phyloP scores from a whole-genome alignment of 345 rosid species.

The Aurinia saxatilis region DNA sequence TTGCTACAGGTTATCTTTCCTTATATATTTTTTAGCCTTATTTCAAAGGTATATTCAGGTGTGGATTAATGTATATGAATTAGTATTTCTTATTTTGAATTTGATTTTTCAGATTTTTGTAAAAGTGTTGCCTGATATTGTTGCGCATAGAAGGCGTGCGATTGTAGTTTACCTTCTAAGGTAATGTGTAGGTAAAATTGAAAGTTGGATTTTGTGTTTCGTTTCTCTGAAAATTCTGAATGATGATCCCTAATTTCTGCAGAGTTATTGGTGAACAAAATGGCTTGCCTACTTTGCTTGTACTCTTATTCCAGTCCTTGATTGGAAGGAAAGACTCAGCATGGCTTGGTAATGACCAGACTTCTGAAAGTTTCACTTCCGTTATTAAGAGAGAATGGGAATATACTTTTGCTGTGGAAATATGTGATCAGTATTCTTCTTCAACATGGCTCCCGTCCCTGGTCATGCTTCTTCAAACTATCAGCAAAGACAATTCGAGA shows the following conservation, averaged over 20 bases:
- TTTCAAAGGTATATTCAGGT: neutral
- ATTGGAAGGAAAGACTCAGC: slow-evolving; percentile 45
- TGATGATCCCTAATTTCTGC: slow-evolving; percentile 9
- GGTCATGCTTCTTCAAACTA: slow-evolving; percentile 46
- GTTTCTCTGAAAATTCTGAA: slow-evolving; percentile 3
- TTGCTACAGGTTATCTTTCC: slow-evolving; percentile 57
- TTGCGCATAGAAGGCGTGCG: slow-evolving; percentile 70
- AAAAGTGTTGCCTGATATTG: slow-evolving; percentile 64
- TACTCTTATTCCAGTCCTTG: slow-evolving; percentile 60
- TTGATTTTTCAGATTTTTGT: slow-evolving; percentile 59
- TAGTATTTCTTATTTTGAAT: neutral
- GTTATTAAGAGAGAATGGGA: slow-evolving; percentile 64
- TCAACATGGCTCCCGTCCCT: slow-evolving; percentile 82
- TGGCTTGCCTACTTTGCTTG: slow-evolving; percentile 72
- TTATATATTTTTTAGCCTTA: neutral
- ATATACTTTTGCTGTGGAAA: slow-evolving; percentile 62
- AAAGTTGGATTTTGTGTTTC: neutral
- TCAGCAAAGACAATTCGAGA: slow-evolving; percentile 30
- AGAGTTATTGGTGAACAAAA: slow-evolving; percentile 79
- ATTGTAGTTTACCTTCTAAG: slow-evolving; percentile 63
- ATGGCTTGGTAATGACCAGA: slow-evolving; percentile 24
- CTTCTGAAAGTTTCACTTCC: slow-evolving; percentile 32
- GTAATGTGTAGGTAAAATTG: slow-evolving; percentile 31
- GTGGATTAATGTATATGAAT: neutral
- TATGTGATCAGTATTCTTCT: slow-evolving; percentile 73